Base-by-base conservation (phyloP, 768 basidiomycete genomes). In the Pluteus cervinus region DNA sequence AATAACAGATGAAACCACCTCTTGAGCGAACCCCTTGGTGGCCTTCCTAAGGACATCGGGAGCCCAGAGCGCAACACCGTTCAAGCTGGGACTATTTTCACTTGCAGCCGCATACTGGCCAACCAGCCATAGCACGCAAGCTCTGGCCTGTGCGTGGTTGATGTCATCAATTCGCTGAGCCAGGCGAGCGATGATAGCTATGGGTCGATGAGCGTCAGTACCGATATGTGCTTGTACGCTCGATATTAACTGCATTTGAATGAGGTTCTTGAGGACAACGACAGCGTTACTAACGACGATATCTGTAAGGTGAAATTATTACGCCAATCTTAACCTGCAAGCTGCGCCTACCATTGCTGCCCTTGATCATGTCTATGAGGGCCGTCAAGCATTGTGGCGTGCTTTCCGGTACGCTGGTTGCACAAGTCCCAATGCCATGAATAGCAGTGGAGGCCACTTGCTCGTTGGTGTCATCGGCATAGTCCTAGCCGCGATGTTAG, bases 81-180 rank as follows among this genome's bases (percentile, higher is more conserved):
- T 73, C 2, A 75, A 66, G 1, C 65, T 57, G 12, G 58, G 45
- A 26, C 48, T 41, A 17, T 49, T 52, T 26, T 60, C 61, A 12
- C 55, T 51, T 5, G 59, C 56, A 10, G 69, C 69, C 12, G 85
- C 76, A 53, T 89, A 89, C 55, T 96, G 90, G 0, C 94, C 93
- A 0, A 91, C 90, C 1, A 97, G 75, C 91, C 94, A 96, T 17
- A 90, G 62, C 1, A 97, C 79, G 47, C 86, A 91, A 0, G 93
- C 90, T 21, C 88, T 67, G 1, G 93, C 91, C 49, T 79, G 74
- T 1, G 81, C 67, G 48, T 92, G 87, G 5, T 66, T 73, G 35
- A 97, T 86, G 36, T 79, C 81, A 33, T 90, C 86, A 31, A 94
- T 73, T 22, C 75, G 73, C 33, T 75, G 69, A 0, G 90, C 88